phyloP scores from a whole-genome alignment of 306 rosid species.

The Quercus dentata region DNA sequence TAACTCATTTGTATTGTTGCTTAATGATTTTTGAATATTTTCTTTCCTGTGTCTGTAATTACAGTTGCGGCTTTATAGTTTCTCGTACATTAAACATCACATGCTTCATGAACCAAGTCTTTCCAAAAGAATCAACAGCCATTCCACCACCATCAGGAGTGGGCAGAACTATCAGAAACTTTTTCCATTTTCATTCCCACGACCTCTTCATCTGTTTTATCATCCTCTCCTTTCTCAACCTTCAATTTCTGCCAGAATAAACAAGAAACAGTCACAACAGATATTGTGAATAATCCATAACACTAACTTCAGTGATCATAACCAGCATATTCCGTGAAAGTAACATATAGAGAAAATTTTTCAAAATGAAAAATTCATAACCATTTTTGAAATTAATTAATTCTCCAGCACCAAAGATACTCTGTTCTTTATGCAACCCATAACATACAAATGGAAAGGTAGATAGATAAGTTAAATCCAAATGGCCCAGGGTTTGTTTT shows the following conservation, averaged over 20 bases:
- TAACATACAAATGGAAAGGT: background rate
- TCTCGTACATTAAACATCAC: background rate
- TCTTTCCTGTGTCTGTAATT: too few relatives aligned
- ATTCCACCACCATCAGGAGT: constrained; percentile 19
- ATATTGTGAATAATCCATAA: background rate
- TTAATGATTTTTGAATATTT: too few relatives aligned
- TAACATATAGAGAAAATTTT: background rate
- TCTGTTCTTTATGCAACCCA: background rate
- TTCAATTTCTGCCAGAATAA: constrained; percentile 49
- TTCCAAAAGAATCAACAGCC: constrained; percentile 16
- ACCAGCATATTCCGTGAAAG: background rate
- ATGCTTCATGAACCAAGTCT: background rate
- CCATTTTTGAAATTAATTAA: too few relatives aligned
- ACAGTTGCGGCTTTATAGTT: background rate
- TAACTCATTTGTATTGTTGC: too few relatives aligned
- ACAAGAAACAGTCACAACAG: constrained; percentile 1
- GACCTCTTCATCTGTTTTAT: constrained; percentile 17
- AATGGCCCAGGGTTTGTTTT: too few relatives aligned
- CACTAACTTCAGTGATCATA: background rate
- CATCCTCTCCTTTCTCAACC: constrained; percentile 44
- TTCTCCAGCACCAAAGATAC: too few relatives aligned
- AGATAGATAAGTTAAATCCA: background rate
- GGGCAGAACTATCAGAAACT: constrained; percentile 23
- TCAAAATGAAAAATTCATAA: background rate
- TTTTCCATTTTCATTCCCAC: constrained; percentile 30